Evolutionary conservation across 192 early-diverging fungal genomes (phyloP), one percentile per base, ranked within the genome.

Genomic region (Podila horticola): DNA sequence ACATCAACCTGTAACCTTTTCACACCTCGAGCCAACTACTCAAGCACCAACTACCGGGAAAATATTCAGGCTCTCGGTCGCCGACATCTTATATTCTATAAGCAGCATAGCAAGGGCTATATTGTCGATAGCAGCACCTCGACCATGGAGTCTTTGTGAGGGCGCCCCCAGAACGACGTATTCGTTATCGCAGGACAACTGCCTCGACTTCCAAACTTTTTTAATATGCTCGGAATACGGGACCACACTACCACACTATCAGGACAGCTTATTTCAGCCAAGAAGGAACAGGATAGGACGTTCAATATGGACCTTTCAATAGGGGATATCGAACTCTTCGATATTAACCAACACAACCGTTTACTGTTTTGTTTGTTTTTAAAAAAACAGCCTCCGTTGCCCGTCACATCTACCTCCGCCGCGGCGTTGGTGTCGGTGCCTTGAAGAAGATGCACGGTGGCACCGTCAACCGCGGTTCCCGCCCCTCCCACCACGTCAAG

Each of bases 391-490:
- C 97, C 58, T 91, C 95, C 62, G 88, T 96, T 82, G 98, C 98
- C 82, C 97, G 98, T 72, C 97, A 98, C 89, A 93, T 99, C 88
- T 99, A 99, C 94, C 91, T 99, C 83, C 92, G 95, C 83, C 91
- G 90, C 84, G 90, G 91, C 75, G 94, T 97, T 79, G 98, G 98
- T 84, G 91, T 98, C 68, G 98, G 97, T 86, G 96, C 92, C 38
- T 89, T 98, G 68, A 92, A 92, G 85, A 98, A 97, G 92, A 90
- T 94, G 71, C 94, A 97, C 87, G 97, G 97, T 87, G 95, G 96
- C 77, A 82, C 90, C 74, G 90, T 92, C 82, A 96, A 97, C 92
- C 94, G 96, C 75, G 98, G 98, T 64, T 88, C 86, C 82, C 93
- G 96, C 74, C 98, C 98, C 73, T 95, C 95, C 88, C 94, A 97